Evolutionary conservation across 257 asterid genomes (phyloP), one percentile per base, ranked within the genome.

Genomic region (Gentiana dahurica): DNA sequence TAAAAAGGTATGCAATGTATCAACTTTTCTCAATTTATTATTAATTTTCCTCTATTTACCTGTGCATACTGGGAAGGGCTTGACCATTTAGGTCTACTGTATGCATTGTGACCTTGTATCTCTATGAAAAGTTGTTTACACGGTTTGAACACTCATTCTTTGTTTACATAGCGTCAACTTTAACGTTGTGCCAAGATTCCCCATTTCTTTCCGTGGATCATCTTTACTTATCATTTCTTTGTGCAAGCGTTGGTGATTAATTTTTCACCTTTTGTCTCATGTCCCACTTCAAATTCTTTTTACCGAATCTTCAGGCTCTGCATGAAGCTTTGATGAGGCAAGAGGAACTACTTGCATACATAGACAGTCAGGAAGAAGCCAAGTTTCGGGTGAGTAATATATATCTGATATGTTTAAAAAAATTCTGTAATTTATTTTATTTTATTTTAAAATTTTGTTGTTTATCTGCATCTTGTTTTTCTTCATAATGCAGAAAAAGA

Each of bases 291-390:
- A 49, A 7, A 6, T 66, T n/a, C 34, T 67, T 59, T 71, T 45
- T 24, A 24, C 54, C 41, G 59, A 55, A 32, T 62, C 72, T 81
- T 62, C 74, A 92, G 99, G 97, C 99, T 67, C 73, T 88, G 65
- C 79, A 88, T 44, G 97, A 88, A 71, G 95, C 97, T 56, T 70
- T 85, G 74, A 85, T 88, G 98, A 91, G 82, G 77, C 98, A 91
- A 72, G 98, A 87, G 71, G 98, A 87, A 63, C 79, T 91, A 64
- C 95, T 92, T 47, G 97, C 98, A 50, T 88, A 85, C 60, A 83
- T 92, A 24, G 99, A 92, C 65, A 68, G 87, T 43, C 94, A 83
- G 75, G 89, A 82, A 73, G 92, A 72, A 41, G 95, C 95, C 73
- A 81, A 78, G 64, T 81, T 51, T 62, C 79, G 73, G 89, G 98